These are phyloP conservation scores for Neonectria punicea DNA, from an alignment of 2,329 filamentous ascomycete species.

Conservation along the genomic window DNA sequence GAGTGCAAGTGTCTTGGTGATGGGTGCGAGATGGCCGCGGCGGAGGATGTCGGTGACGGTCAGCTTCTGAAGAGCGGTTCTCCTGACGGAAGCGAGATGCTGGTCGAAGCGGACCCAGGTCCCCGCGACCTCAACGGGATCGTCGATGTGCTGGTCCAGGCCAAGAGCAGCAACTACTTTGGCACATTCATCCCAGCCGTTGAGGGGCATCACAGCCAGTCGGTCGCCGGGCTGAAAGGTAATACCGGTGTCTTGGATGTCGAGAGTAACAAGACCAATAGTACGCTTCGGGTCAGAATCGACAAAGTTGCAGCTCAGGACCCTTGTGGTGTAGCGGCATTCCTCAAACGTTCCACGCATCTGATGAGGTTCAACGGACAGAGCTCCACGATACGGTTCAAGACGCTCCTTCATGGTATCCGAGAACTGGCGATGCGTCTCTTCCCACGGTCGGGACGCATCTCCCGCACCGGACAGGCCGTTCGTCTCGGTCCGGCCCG, in stretches of 20 bases:
- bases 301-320: constrained; percentile 58
- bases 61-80: constrained; percentile 44
- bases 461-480: constrained; percentile 59
- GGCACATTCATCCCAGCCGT: constrained; percentile 64
- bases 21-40: constrained; percentile 61
- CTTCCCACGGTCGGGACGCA: constrained; percentile 38
- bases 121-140: constrained; percentile 50
- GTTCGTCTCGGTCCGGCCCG: constrained; percentile 63
- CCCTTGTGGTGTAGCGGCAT: constrained; percentile 59
- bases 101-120: constrained; percentile 60
- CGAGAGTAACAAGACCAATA: constrained; percentile 61
- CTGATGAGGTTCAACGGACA: constrained; percentile 61
- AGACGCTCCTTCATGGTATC: constrained; percentile 37
- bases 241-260: constrained; percentile 63
- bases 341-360: constrained; percentile 67
- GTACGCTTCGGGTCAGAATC: constrained; percentile 58
- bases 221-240: constrained; percentile 64
- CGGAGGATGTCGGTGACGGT: constrained; percentile 61
- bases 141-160: constrained; percentile 58
- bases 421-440: constrained; percentile 33
- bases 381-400: constrained; percentile 53
- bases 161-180: constrained; percentile 64
- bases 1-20: constrained; percentile 62
- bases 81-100: constrained; percentile 55
- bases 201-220: constrained; percentile 65